phyloP scores from a whole-genome alignment of 2,329 filamentous ascomycete species.

The Sporothrix phasma region DNA sequence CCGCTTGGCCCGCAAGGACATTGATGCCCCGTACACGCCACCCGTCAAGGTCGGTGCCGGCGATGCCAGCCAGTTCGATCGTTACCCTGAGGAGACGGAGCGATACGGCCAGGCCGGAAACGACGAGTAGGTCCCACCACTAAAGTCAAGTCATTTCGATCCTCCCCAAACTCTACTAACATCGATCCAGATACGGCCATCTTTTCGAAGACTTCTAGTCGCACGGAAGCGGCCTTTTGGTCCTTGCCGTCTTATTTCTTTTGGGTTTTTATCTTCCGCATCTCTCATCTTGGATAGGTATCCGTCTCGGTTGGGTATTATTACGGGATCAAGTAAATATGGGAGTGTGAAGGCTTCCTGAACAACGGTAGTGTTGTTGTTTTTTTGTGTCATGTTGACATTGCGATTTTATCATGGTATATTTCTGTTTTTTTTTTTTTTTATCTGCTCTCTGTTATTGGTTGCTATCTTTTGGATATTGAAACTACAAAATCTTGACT shows the following conservation, averaged over 20 bases:
- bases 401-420: neutral
- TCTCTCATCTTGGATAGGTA: conserved; percentile 1
- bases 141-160: neutral
- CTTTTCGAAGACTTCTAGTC: conserved; percentile 63
- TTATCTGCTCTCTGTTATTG: neutral
- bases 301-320: conserved; percentile 1
- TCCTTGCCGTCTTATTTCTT: neutral
- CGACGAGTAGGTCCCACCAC: conserved; percentile 63
- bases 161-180: neutral
- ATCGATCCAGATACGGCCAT: conserved; percentile 51
- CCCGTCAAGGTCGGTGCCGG: conserved; percentile 89
- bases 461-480: neutral
- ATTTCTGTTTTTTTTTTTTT: neutral
- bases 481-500: neutral
- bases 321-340: neutral
- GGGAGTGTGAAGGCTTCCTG: neutral
- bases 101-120: conserved; percentile 69
- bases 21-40: conserved; percentile 94
- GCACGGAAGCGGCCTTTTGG: neutral
- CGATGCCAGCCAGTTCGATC: conserved; percentile 95
- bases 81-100: conserved; percentile 94
- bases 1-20: conserved; percentile 84
- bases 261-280: neutral
- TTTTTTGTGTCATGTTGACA: neutral
- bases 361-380: neutral